Percentiles rank a stretch among this genome's conserved stretches.
phyloP scores from a whole-genome alignment of 257 asterid species.

The Rauvolfia tetraphylla region DNA sequence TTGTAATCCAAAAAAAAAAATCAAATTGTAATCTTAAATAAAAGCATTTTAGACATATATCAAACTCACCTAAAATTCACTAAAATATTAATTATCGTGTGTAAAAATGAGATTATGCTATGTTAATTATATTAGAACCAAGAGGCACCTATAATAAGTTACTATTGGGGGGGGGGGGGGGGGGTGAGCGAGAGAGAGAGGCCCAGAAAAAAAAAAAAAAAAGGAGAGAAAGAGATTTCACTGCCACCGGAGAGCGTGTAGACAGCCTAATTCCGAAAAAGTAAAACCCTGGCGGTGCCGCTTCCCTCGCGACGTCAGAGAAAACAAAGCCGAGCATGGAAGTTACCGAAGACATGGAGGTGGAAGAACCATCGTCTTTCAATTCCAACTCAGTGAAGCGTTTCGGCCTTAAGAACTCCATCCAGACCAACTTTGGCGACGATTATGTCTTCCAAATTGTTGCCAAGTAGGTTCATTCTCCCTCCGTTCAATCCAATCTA shows the following conservation, averaged over 20 bases:
- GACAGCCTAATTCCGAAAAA: not conserved
- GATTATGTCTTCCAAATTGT: slow-evolving; percentile 91
- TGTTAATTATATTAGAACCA: no score
- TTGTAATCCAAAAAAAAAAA: no score
- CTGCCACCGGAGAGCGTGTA: not conserved
- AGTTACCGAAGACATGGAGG: slow-evolving; percentile 52
- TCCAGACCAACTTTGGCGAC: slow-evolving; percentile 86
- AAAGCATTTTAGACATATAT: no score
- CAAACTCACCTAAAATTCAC: no score
- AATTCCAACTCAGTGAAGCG: slow-evolving; percentile 33
- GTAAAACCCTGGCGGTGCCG: not conserved
- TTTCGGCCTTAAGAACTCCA: slow-evolving; percentile 61
- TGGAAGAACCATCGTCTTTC: slow-evolving; percentile 41
- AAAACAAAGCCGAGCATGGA: not conserved
- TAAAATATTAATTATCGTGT: no score
- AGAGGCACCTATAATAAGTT: no score
- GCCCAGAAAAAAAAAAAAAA: no score
- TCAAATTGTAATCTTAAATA: no score
- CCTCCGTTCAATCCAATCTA: not conserved
- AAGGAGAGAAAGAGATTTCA: no score
- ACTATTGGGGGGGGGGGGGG: no score
- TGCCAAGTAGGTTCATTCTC: slow-evolving; percentile 40
- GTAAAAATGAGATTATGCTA: no score
- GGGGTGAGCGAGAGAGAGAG: no score
- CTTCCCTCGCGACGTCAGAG: not conserved